Base-by-base conservation (phyloP, 2,329 filamentous ascomycete species). In the Neonectria magnoliae region DNA sequence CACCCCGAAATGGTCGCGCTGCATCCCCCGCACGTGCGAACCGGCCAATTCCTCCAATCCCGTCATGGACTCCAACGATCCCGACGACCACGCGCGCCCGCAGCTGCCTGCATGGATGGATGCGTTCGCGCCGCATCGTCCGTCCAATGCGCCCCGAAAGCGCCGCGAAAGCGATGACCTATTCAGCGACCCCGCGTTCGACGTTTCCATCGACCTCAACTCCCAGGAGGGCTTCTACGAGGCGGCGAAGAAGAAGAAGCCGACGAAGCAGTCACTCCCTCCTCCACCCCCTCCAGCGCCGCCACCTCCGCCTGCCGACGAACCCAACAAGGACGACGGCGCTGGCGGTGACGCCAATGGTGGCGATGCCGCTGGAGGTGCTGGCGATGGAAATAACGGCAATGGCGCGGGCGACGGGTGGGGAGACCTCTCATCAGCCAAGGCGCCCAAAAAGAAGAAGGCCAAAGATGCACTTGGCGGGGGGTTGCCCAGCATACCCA, bases 171-270 rank as follows among this genome's bases (percentile, higher is more conserved):
- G 73, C 27, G 71, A 78, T 66, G 76, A 77, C 71, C 71, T 87
- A 6, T 78, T 88, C 36, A 68, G 68, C 44, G 83, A 87, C 68
- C 84, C 83, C n/a, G 79, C 75, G 41, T 77, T 80, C 70, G 75
- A 79, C 42, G 73, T 80, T 20, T 77, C 81, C 31, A 79, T 92
- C 55, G 89, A 92, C 73, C 87, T 91, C 62, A 80, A 81, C 22
- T 86, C 83, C 27, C 78, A 84, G 57, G 81, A 86, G 45, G 85
- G 82, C 53, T 87, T 83, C 78, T 81, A 82, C 56, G 84, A 90
- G 73, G 83, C 82, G 41, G 83, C 80, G 2, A 84, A 85, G 68
- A 87, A 86, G 76, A 88, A 85, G 76, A 91, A 90, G 77, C 83
- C 81, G 38, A 78, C 79, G 33, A 83, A 83, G 66, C 76, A 81